A percentile compares a stretch with the other conserved stretches of the same genome.
These are phyloP conservation scores for Rhizopogon salebrosus DNA, from an alignment of 768 basidiomycete species.

Conservation along the genomic window DNA sequence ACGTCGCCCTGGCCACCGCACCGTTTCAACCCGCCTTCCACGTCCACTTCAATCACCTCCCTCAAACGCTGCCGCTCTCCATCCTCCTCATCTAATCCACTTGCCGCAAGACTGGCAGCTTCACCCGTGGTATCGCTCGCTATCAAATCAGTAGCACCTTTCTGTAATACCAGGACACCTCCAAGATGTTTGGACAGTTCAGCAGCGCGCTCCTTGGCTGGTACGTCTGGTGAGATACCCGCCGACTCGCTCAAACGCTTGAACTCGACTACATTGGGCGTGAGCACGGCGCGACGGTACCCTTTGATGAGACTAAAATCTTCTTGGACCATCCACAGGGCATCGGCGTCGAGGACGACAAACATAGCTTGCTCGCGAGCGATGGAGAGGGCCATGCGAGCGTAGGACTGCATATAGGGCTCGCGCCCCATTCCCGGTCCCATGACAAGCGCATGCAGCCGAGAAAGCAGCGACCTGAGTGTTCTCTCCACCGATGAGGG, in stretches of 20 bases:
- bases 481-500: slow-evolving; percentile 42
- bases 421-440: slow-evolving; percentile 95
- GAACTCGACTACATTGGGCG: slow-evolving; percentile 95
- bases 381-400: slow-evolving; percentile 66
- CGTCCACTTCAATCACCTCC: slow-evolving; percentile 62
- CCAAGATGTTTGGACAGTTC: slow-evolving; percentile 71
- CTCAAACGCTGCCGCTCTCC: slow-evolving; percentile 47
- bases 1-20: slow-evolving; percentile 98
- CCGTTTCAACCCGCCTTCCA: slow-evolving; percentile 79
- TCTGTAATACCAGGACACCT: slow-evolving; percentile 87
- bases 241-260: slow-evolving; percentile 72
- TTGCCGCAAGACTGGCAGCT: slow-evolving; percentile 39
- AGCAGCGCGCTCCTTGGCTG: slow-evolving; percentile 53
- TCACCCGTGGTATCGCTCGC: slow-evolving; percentile 67
- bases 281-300: slow-evolving; percentile 83
- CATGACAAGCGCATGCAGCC: slow-evolving; percentile 88
- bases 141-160: slow-evolving; percentile 80
- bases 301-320: slow-evolving; percentile 73
- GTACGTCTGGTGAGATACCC: slow-evolving; percentile 53
- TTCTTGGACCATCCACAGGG: slow-evolving; percentile 76
- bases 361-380: slow-evolving; percentile 77
- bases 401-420: slow-evolving; percentile 82
- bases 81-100: slow-evolving; percentile 38
- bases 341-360: slow-evolving; percentile 93
- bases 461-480: slow-evolving; percentile 65